Evolutionary conservation across 1,139 yeast species (phyloP).

Genomic region (Candida tropicalis): DNA sequence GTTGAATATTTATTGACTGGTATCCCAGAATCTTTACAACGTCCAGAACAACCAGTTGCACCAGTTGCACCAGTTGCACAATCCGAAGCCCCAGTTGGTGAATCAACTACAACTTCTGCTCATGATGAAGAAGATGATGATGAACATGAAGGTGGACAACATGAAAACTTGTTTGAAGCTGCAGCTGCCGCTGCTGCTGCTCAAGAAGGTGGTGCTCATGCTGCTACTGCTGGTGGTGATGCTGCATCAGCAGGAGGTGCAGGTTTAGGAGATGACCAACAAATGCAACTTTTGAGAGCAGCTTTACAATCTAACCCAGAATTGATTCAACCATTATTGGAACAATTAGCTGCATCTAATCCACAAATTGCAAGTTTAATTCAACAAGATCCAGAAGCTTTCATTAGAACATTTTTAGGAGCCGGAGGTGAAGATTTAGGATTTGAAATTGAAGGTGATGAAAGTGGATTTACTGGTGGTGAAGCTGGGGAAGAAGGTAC

Average conservation of each 20-base stretch:
- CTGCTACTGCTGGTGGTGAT: constrained; percentile 30
- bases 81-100: constrained; percentile 18
- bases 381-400: constrained; percentile 84
- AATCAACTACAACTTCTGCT: constrained; percentile 12
- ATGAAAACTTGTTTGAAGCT: constrained; percentile 64
- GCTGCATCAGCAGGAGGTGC: constrained; percentile 16
- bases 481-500: constrained; percentile 41
- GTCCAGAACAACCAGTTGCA: constrained; percentile 27
- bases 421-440: constrained; percentile 55
- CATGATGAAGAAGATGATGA: constrained; percentile 28
- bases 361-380: constrained; percentile 87
- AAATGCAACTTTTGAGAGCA: constrained; percentile 69
- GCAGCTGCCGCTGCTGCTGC: constrained; percentile 65
- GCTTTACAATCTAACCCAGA: constrained; percentile 88
- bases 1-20: constrained; percentile 93
- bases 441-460: constrained; percentile 42
- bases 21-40: constrained; percentile 68
- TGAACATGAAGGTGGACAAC: constrained; percentile 26
- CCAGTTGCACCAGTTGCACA: constrained; percentile 29
- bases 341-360: constrained; percentile 78
- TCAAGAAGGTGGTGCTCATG: constrained; percentile 21
- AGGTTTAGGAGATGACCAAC: constrained; percentile 49
- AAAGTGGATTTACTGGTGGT: constrained; percentile 24
- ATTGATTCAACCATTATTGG: constrained; percentile 80
- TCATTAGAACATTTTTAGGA: constrained; percentile 70